Base-by-base conservation (phyloP, 345 rosid genomes). In the Balakata baccata region DNA sequence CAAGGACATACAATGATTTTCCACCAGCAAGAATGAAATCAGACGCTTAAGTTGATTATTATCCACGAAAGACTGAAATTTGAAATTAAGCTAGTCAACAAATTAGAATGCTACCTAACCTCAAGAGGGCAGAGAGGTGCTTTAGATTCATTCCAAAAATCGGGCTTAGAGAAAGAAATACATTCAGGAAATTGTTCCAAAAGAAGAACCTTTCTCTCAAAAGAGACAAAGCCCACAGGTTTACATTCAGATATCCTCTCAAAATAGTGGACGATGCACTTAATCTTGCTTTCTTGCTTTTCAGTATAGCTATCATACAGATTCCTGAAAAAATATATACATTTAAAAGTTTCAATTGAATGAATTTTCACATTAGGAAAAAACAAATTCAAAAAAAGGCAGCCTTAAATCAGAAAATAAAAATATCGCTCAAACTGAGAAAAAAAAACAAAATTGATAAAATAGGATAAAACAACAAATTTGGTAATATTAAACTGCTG, bases 201-300 rank as follows among this genome's bases (percentile, higher is more conserved):
- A 12, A 87, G 82, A 79, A 92, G 97, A 66, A 90, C 78, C 85
- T 95, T 95, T 66, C 93, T 85, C 85, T 95, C 97, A 84, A 90
- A 95, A 66, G 98, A 92, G 51, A 95, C 86, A 63, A 66, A 78
- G 34, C 94, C 99, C 71, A 41, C 66, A 43, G 98, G 96, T 84
- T 86, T 64, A 38, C 67, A 70, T 38, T 81, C 83, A 78, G 87
- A 85, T 77, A 90, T 85, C 88, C 94, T 89, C 69, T 82, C 87
- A 77, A 95, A 95, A 87, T 92, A 95, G 78, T 88, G 92, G 47
- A 81, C 69, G 17, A 90, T 82, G 78, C 98, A 95, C 80, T 83
- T 89, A 75, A 92, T 77, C 82, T 95, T 92, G 80, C 74, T 78
- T 82, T 95, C 88, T 71, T 87, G 99, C n/a, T 51, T 81, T 81